Evolutionary conservation across 2,329 filamentous ascomycete genomes (phyloP), one percentile per base, ranked within the genome.

Genomic region (Trichoderma sp.): DNA sequence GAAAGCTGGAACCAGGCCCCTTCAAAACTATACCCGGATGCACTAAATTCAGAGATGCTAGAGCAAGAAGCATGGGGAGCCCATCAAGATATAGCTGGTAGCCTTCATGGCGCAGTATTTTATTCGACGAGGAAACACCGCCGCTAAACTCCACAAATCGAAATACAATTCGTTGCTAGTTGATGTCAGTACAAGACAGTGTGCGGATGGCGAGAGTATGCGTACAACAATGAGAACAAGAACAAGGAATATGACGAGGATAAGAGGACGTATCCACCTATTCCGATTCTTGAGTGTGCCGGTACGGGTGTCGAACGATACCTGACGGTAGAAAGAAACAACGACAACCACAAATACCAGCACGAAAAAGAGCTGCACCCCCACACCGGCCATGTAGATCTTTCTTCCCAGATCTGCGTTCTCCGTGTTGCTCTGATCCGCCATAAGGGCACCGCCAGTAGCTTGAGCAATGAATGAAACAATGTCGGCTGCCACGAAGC

Each of bases 151-250:
- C 86, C 63, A 80, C 75, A 2, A 90, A 79, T 34, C 87, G 85
- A 76, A 84, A 90, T 70, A 88, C 82, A 73, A 90, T 89, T 37
- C 87, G 84, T 32, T 83, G 74, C 80, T 86, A 25, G 50, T 53
- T 25, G 15, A 34, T 10, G 17, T 57, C 12, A 58, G 25, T 58
- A 57, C 19, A 2, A 25, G 32, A 12, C 25, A 12, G 9, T 12
- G 32, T 57, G 32, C 13, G 37, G 10, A 37, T 6, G 32, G 32
- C 13, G n/a, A 25, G 19, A 29, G 25, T 64, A 22, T 42, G 71
- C 77, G 74, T 70, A 81, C 76, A 39, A 78, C 74, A 52, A 81
- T 79, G 17, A 80, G 72, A 5, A 71, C 42, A 29, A 82, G 69
- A 2, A 79, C 77, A 1, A 70, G 70, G 22, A 79, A 74, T 67